Percentiles rank a stretch among this genome's conserved stretches.
phyloP scores from a whole-genome alignment of 306 rosid genomes.

The Pueraria montana region DNA sequence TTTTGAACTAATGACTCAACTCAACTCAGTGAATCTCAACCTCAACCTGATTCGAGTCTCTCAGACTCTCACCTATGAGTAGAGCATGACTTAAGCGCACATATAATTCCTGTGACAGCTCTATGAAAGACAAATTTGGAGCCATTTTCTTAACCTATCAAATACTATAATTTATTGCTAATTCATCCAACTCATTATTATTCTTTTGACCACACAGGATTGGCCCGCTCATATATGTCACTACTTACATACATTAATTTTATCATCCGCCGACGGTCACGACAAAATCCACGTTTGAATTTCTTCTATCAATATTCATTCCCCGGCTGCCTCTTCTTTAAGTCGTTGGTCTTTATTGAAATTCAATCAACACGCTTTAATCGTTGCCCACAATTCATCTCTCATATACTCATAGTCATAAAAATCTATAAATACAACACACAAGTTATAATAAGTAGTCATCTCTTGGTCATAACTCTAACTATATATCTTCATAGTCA shows the following conservation, averaged over 20 bases:
- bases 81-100: background rate
- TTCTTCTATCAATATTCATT: background rate
- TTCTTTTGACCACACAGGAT: constrained; percentile 50
- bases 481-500: background rate
- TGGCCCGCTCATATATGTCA: constrained; percentile 19
- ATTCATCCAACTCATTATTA: constrained; percentile 3
- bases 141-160: background rate
- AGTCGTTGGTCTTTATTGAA: constrained; percentile 52
- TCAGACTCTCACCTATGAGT: background rate
- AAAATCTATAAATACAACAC: constrained; percentile 36
- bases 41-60: background rate
- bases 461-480: background rate
- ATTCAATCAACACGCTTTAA: background rate
- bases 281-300: constrained; percentile 56
- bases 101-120: background rate
- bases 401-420: background rate
- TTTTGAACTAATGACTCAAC: background rate
- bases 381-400: background rate
- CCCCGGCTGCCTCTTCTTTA: constrained; percentile 39
- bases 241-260: background rate
- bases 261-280: constrained; percentile 64
- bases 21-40: background rate
- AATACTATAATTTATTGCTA: background rate
- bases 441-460: no score
- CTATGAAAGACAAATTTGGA: background rate